phyloP scores from a whole-genome alignment of 1,139 yeast genomes.

The Candida sanyaensis region DNA sequence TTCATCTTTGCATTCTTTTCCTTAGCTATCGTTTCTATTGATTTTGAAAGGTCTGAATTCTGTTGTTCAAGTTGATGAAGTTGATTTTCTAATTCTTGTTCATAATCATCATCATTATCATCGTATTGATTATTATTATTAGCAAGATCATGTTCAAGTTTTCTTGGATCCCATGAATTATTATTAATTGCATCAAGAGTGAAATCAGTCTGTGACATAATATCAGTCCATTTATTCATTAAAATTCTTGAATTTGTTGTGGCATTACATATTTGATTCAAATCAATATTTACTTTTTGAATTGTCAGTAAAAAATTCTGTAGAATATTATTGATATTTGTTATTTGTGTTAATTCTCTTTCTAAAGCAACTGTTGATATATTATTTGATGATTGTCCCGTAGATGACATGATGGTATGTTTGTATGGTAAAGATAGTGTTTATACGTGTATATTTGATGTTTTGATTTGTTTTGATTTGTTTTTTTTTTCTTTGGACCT shows the following conservation, averaged over 20 bases:
- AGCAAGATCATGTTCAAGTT: constrained; percentile 1
- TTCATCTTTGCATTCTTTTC: constrained; percentile 20
- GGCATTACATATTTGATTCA: constrained; percentile 32
- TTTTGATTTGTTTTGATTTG: not conserved
- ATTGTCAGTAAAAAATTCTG: constrained; percentile 31
- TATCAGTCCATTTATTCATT: constrained; percentile 47
- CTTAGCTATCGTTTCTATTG: constrained; percentile 24
- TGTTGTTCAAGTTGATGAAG: constrained; percentile 29
- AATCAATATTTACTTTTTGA: constrained; percentile 27
- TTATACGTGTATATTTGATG: not conserved
- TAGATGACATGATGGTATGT: not conserved
- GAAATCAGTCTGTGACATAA: constrained; percentile 47
- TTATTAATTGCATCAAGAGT: constrained; percentile 38
- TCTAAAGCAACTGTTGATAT: constrained; percentile 28
- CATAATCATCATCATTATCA: constrained; percentile 24
- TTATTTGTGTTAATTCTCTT: constrained; percentile 38
- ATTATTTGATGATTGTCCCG: constrained; percentile 1
- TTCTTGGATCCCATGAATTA: constrained; percentile 37
- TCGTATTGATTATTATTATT: constrained; percentile 15
- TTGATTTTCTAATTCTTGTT: constrained; percentile 26
- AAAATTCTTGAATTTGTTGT: constrained; percentile 38
- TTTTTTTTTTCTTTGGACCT: not conserved
- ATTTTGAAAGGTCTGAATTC: constrained; percentile 26
- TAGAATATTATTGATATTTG: constrained; percentile 32
- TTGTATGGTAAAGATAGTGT: not conserved